A percentile compares a stretch with the other conserved stretches of the same genome.
Evolutionary conservation across 2,329 filamentous ascomycete genomes (phyloP).

Genomic region (Botrytis sinoallii): DNA sequence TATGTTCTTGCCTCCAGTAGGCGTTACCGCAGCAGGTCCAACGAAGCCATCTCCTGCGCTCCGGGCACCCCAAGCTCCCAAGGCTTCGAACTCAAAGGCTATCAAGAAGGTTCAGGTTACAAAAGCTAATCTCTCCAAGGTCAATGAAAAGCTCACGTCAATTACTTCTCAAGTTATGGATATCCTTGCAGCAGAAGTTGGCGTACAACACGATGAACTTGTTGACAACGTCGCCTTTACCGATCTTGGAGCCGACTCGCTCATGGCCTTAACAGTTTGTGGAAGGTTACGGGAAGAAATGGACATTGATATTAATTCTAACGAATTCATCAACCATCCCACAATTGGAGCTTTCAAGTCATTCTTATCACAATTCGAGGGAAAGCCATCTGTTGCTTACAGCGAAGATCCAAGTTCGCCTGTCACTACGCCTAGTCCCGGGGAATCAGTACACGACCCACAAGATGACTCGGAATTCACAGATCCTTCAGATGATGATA

Average conservation of each 20-base stretch:
- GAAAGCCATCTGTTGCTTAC: constrained; percentile 20
- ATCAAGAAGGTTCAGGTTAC: constrained; percentile 14
- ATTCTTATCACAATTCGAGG: constrained; percentile 43
- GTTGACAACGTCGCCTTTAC: constrained; percentile 54
- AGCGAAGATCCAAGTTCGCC: constrained; percentile 18
- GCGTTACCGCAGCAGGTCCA: constrained; percentile 30
- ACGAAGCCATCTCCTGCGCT: constrained; percentile 39
- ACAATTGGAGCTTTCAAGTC: constrained; percentile 50
- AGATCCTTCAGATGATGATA: constrained; percentile 48
- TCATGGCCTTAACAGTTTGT: constrained; percentile 58
- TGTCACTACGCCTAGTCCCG: constrained; percentile 9
- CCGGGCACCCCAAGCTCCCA: background rate
- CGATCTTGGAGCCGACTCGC: constrained; percentile 56
- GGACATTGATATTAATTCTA: constrained; percentile 48
- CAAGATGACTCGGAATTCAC: constrained; percentile 38
- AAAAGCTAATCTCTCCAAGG: constrained; percentile 13
- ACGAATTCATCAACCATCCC: constrained; percentile 43
- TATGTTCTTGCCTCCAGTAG: constrained; percentile 15
- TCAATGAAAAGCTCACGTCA: constrained; percentile 34
- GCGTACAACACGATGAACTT: constrained; percentile 46
- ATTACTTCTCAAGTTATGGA: constrained; percentile 45
- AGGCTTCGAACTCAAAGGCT: constrained; percentile 3
- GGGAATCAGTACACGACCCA: constrained; percentile 12
- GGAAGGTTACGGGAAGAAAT: constrained; percentile 57
- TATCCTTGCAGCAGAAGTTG: constrained; percentile 55